Evolutionary conservation across 2,329 filamentous ascomycete genomes (phyloP).

Genomic region (Fusarium bulbicola): DNA sequence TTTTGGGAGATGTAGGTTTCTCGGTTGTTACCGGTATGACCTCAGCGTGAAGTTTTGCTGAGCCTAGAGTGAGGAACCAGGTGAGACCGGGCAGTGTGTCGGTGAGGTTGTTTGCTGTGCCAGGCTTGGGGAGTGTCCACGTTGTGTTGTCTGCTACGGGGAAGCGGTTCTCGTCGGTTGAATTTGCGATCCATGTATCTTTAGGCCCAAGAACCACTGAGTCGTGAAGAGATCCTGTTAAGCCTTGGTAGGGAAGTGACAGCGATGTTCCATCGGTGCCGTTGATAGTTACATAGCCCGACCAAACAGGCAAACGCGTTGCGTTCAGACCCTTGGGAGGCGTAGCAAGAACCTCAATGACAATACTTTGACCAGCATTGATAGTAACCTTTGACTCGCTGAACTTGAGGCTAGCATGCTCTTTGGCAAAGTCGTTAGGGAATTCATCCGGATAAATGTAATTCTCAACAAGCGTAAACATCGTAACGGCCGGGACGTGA

Average conservation of each 20-base stretch:
- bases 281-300: slow-evolving; percentile 54
- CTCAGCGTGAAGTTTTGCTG: slow-evolving; percentile 54
- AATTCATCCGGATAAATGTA: slow-evolving; percentile 52
- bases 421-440: slow-evolving; percentile 55
- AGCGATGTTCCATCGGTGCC: slow-evolving; percentile 51
- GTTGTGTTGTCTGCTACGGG: slow-evolving; percentile 48
- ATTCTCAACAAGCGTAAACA: slow-evolving; percentile 56
- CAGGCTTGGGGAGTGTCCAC: slow-evolving; percentile 54
- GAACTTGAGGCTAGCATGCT: slow-evolving; percentile 55
- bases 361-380: slow-evolving; percentile 52
- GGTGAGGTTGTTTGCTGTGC: slow-evolving; percentile 43
- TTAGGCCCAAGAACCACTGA: slow-evolving; percentile 36
- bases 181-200: slow-evolving; percentile 45
- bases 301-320: slow-evolving; percentile 53
- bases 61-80: slow-evolving; percentile 56
- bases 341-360: slow-evolving; percentile 56
- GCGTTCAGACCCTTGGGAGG: slow-evolving; percentile 50
- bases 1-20: slow-evolving; percentile 38
- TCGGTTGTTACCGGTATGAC: slow-evolving; percentile 50
- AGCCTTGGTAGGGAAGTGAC: slow-evolving; percentile 54
- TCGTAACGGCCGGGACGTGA: slow-evolving; percentile 60
- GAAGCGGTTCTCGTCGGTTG: slow-evolving; percentile 43
- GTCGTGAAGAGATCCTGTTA: slow-evolving; percentile 48
- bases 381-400: slow-evolving; percentile 56
- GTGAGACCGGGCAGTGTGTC: slow-evolving; percentile 52